Percentiles rank a stretch among this genome's conserved stretches.
These are phyloP conservation scores for Plasmodium gallinaceum DNA, from an alignment of 169 alveolate species.

Conservation along the genomic window DNA sequence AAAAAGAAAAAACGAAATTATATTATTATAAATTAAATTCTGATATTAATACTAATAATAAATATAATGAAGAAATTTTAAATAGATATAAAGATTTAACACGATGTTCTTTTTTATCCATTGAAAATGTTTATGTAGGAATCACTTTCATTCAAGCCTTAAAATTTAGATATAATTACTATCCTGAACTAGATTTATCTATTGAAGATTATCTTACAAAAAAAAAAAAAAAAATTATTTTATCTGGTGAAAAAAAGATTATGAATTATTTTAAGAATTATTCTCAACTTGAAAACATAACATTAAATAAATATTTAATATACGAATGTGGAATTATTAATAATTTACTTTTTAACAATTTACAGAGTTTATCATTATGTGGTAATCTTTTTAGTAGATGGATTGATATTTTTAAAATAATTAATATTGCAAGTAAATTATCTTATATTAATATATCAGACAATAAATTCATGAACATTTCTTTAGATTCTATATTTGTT, in stretches of 20 bases:
- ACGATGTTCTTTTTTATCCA: constrained; percentile 66
- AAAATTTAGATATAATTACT: constrained; percentile 45
- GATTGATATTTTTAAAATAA: constrained; percentile 59
- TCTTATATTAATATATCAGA: constrained; percentile 64
- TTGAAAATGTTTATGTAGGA: constrained; percentile 66
- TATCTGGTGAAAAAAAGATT: constrained; percentile 54
- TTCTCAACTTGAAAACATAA: constrained; percentile 27
- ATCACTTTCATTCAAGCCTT: constrained; percentile 63
- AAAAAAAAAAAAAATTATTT: constrained; percentile 40
- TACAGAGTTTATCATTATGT: constrained; percentile 51
- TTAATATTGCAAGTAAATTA: constrained; percentile 37
- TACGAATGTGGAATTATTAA: constrained; percentile 19
- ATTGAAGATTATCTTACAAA: constrained; percentile 72
- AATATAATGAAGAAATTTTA: neutral
- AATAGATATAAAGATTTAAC: neutral
- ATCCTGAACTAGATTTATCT: constrained; percentile 49
- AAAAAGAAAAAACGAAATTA: constrained; percentile 21
- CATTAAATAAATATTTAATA: constrained; percentile 63
- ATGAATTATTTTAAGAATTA: constrained; percentile 50
- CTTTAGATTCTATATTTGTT: constrained; percentile 4
- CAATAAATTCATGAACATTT: constrained; percentile 23
- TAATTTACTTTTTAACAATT: constrained; percentile 22
- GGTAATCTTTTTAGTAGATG: constrained; percentile 48
- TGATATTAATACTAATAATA: neutral
- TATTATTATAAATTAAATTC: neutral